Evolutionary conservation across 306 rosid genomes (phyloP).

Genomic region (Cyclanthera cordifolia): DNA sequence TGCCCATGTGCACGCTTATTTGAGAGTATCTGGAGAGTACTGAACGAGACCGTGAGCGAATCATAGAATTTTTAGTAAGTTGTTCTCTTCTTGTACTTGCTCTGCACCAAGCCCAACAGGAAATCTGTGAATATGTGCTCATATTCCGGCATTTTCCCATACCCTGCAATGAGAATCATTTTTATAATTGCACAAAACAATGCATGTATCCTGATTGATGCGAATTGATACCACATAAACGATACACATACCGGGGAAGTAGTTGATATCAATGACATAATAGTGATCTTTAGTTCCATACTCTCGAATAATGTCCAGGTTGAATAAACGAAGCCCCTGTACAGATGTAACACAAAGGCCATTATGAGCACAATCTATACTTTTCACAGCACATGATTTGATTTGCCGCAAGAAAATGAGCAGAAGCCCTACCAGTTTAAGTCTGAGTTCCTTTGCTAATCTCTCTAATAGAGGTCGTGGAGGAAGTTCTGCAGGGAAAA

Average conservation of each 20-base stretch:
- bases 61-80: neutral
- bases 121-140: constrained; percentile 91
- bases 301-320: constrained; percentile 78
- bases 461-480: constrained; percentile 81
- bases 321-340: constrained; percentile 80
- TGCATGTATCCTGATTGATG: too few relatives aligned
- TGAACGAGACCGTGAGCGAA: neutral
- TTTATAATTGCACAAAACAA: neutral
- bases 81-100: constrained; percentile 45
- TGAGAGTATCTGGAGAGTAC: constrained; percentile 1
- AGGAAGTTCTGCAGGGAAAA: constrained; percentile 69
- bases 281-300: constrained; percentile 54
- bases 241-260: constrained; percentile 69
- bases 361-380: neutral
- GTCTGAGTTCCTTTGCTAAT: constrained; percentile 72
- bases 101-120: constrained; percentile 48
- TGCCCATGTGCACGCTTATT: constrained; percentile 3
- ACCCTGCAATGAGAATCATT: constrained; percentile 31
- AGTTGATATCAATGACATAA: constrained; percentile 85
- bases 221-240: too few relatives aligned
- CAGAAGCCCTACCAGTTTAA: constrained; percentile 44
- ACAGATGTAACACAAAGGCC: neutral
- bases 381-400: neutral
- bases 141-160: constrained; percentile 90
- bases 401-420: neutral